Conservation (phyloP, 2,329 filamentous ascomycete genomes). For the Aspergillus alliaceus region DNA sequence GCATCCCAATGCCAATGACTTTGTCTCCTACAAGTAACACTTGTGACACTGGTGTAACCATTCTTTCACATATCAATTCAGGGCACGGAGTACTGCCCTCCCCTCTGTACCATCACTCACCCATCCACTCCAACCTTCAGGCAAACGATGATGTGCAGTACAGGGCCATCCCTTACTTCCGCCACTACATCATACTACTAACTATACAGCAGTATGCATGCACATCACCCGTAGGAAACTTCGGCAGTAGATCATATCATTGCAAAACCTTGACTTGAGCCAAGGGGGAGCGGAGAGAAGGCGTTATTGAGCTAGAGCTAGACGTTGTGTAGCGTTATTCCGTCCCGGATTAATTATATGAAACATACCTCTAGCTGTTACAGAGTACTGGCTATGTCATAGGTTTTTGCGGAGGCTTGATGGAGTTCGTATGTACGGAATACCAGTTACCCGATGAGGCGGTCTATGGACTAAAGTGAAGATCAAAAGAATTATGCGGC, state of each 20-base stretch:
- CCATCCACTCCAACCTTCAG: constrained; percentile 1
- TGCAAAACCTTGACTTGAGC: background rate
- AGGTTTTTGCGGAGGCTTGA: background rate
- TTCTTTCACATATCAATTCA: background rate
- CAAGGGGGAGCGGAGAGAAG: too few species aligned
- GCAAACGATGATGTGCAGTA: background rate
- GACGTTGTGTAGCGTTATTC: background rate
- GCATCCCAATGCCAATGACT: background rate
- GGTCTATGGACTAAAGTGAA: background rate
- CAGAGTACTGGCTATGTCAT: background rate
- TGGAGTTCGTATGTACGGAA: too few species aligned
- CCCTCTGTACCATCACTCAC: background rate
- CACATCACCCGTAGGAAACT: background rate
- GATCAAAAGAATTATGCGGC: constrained; percentile 4
- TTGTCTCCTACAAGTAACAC: background rate
- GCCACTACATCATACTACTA: constrained; percentile 6
- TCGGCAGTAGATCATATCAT: background rate
- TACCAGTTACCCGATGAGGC: background rate
- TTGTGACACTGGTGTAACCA: background rate
- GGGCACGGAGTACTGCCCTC: background rate
- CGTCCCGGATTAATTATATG: background rate
- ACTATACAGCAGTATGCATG: background rate
- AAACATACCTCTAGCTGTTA: background rate
- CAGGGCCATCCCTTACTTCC: constrained; percentile 18
- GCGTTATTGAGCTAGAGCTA: background rate